phyloP scores from a whole-genome alignment of 1,139 yeast species.

The Saccharomyces hybrid region DNA sequence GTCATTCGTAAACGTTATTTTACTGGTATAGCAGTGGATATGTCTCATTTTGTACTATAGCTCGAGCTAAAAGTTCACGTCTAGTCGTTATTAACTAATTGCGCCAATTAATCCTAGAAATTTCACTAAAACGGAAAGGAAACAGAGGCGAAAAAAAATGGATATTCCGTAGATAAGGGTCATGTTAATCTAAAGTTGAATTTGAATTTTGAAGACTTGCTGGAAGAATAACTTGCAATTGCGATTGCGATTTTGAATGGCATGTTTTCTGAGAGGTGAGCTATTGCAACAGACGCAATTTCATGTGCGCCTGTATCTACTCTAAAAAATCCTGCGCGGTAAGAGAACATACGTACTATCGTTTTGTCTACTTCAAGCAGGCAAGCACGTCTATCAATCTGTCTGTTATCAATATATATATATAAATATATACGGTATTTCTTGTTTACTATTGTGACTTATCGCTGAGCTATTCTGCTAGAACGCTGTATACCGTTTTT shows the following conservation, averaged over 20 bases:
- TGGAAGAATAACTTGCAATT: not conserved
- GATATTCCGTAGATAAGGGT: not conserved
- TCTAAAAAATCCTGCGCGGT: too few relatives aligned
- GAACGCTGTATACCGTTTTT: not conserved
- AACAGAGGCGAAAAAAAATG: not conserved
- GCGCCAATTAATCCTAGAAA: not conserved
- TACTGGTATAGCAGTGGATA: not conserved
- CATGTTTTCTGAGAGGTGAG: not conserved
- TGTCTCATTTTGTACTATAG: not conserved
- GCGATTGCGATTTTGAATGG: not conserved
- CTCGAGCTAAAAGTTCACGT: not conserved
- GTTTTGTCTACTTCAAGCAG: not conserved
- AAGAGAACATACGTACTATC: not conserved
- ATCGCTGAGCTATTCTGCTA: not conserved
- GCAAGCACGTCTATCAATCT: not conserved
- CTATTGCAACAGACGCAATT: too few relatives aligned
- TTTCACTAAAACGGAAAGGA: not conserved
- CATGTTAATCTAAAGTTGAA: not conserved
- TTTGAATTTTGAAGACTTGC: not conserved
- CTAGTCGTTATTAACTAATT: not conserved
- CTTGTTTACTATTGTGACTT: not conserved
- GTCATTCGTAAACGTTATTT: conserved; percentile 14
- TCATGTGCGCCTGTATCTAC: too few relatives aligned
- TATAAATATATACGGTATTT: not conserved
- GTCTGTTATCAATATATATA: not conserved